Conservation (phyloP, 805 yeast genomes). For the Ogataea naganishii region DNA sequence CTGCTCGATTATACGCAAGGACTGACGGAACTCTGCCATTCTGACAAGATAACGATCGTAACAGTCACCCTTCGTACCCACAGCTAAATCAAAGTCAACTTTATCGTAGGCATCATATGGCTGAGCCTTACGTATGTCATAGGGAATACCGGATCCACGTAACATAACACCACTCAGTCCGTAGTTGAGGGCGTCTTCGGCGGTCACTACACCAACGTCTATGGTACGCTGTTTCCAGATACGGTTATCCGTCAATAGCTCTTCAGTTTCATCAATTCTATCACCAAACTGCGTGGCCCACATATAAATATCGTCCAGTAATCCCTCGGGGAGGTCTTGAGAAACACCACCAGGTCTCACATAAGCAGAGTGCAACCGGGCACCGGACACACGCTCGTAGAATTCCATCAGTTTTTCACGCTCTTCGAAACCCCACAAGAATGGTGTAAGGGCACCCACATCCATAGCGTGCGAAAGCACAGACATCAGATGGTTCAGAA, state of each 20-base stretch:
- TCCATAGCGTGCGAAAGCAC: conserved; percentile 87
- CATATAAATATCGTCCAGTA: conserved; percentile 86
- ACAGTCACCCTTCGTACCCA: conserved; percentile 83
- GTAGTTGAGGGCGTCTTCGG: conserved; percentile 81
- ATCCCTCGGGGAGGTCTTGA: conserved; percentile 79
- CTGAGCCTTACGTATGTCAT: conserved; percentile 75
- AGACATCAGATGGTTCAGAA: conserved; percentile 80
- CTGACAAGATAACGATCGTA: conserved; percentile 83
- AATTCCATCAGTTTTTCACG: conserved; percentile 90
- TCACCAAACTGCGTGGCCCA: conserved; percentile 96
- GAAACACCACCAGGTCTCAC: conserved; percentile 90
- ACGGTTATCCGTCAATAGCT: conserved; percentile 81
- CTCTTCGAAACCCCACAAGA: conserved; percentile 91
- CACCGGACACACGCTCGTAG: conserved; percentile 85
- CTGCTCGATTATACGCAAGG: conserved; percentile 81
- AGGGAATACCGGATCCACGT: conserved; percentile 86
- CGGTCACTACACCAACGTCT: conserved; percentile 72
- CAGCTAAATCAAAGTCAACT: conserved; percentile 83
- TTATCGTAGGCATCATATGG: conserved; percentile 86
- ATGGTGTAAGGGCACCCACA: conserved; percentile 90
- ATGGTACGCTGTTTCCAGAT: conserved; percentile 86
- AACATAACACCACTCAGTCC: conserved; percentile 82
- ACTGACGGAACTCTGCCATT: conserved; percentile 90
- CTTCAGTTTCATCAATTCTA: conserved; percentile 85
- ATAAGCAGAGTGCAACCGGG: conserved; percentile 82